Evolutionary conservation across 2,329 filamentous ascomycete species (phyloP), one percentile per base, ranked within the genome.

Genomic region (Colletotrichum magnum): DNA sequence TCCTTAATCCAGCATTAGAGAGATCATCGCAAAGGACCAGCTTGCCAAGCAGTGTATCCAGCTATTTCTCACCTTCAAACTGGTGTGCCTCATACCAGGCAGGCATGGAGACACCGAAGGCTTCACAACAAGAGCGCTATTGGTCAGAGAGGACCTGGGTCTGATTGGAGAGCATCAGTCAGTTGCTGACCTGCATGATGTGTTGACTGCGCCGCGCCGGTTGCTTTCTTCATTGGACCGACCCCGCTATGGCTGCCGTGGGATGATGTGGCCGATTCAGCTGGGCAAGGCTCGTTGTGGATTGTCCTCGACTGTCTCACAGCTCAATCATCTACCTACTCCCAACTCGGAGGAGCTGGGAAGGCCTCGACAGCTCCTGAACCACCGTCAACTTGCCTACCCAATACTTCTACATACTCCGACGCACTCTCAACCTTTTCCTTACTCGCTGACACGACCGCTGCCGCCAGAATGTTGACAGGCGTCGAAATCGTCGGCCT

Each of bases 401-500:
- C 10, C 15, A 12, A 2, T 15, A 16, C 43, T 18, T 47, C 15
- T 47, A 6, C 43, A 47, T 47, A 47, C 43, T 47, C 12, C 43
- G 21, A 24, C 43, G 6, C n/a, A 16, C 9, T 16, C n/a, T 16
- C 43, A 16, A 48, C 45, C 45, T n/a, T 48, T 10, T 2, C 7
- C 24, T 4, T 9, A 4, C 28, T 9, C 5, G 7, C 28, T 32
- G 28, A 12, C 45, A 48, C 39, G 39, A 12, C 6, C 9, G n/a
- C 43, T 16, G 2, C 43, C 6, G 9, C 13, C 43, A 12, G 2
- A 47, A 48, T 48, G 47, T 51, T 60, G 58, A 60, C 58, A 4
- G 28, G 26, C 7, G n/a, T 64, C 9, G 60, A 64, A 24, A 64
- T 64, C 43, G 57, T 64, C 51, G 52, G 60, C 10, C 60, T 64